Base-by-base conservation (phyloP, 1,284 basidiomycete genomes). In the Boletellus sp. region DNA sequence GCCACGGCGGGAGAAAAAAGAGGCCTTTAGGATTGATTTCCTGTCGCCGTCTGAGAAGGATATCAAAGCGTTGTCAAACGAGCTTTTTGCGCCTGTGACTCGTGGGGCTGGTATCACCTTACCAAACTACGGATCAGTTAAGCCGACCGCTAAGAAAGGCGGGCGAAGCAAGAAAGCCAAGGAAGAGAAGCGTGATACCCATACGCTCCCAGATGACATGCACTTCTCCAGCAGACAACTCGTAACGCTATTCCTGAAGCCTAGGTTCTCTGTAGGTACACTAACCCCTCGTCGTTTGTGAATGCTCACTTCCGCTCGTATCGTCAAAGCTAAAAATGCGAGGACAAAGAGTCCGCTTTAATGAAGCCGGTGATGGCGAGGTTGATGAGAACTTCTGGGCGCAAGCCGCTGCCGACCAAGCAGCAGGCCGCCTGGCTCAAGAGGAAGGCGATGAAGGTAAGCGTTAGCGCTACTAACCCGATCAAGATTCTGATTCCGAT, bases 381-480 rank as follows among this genome's bases (percentile, higher is more conserved):
- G 86, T 95, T 22, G 93, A 97, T 65, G 92, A 93, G 68, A 85
- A 89, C 56, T 97, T 94, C 74, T 98, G 96, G 96, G 93, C 93
- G 1, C 86, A 91, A 60, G 91, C 91, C 16, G 93, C 92, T 7
- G 89, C 89, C 1, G 83, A 89, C 52, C 83, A 90, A 64, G 89
- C 82, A 15, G 85, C 78, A 15, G 80, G 75, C 32, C 77, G 78
- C 8, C 67, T 74, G 21, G 76, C 69, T 7, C 77, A 80, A 22
- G 77, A 78, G 7, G 83, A 84, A 45, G 80, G 72, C 15, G 83
- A 87, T 48, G 86, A 83, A 59, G 78, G 86, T 87, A 57, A 67
- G 79, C 21, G 35, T 49, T 44, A 44, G 28, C 15, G 44, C 5
- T 32, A n/a, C 49, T 10, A 24, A 24, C 36, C n/a, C 22, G 38